These are phyloP conservation scores for Pichia nanzhaoensis DNA, from an alignment of 805 yeast genomes.

Conservation along the genomic window DNA sequence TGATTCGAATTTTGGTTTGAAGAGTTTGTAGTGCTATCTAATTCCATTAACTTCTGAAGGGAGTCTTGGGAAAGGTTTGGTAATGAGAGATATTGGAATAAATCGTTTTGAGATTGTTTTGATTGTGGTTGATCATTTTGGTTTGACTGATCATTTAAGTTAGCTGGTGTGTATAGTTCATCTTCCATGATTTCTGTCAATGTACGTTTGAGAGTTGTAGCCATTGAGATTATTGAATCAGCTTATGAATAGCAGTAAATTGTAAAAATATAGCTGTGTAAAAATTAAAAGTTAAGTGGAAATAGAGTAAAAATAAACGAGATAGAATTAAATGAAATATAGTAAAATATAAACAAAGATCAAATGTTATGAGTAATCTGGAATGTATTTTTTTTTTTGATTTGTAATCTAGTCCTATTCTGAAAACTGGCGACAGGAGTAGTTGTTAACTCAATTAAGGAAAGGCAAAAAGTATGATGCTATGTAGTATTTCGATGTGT, in stretches of 20 bases:
- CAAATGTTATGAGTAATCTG: no score
- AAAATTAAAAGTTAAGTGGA: background rate
- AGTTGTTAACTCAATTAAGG: no score
- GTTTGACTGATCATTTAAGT: slow-evolving; percentile 9
- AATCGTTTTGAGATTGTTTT: slow-evolving; percentile 12
- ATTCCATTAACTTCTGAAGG: slow-evolving; percentile 6
- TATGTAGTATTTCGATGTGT: no score
- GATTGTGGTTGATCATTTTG: slow-evolving; percentile 9
- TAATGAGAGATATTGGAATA: slow-evolving; percentile 20
- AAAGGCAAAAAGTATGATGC: no score
- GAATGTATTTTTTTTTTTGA: no score
- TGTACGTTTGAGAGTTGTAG: slow-evolving; percentile 27
- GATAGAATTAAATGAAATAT: no score
- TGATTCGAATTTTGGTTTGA: no score
- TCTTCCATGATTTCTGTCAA: slow-evolving; percentile 30
- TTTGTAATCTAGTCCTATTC: no score
- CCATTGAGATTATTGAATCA: slow-evolving; percentile 13
- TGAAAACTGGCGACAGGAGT: no score
- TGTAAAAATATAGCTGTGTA: background rate
- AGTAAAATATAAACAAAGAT: no score
- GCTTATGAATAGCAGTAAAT: background rate
- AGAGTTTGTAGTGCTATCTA: background rate
- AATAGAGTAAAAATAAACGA: background rate
- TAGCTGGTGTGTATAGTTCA: slow-evolving; percentile 21
- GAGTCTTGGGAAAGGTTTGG: slow-evolving; percentile 27